phyloP scores from a whole-genome alignment of 495 filamentous ascomycete species.

The Tuber indicum region DNA sequence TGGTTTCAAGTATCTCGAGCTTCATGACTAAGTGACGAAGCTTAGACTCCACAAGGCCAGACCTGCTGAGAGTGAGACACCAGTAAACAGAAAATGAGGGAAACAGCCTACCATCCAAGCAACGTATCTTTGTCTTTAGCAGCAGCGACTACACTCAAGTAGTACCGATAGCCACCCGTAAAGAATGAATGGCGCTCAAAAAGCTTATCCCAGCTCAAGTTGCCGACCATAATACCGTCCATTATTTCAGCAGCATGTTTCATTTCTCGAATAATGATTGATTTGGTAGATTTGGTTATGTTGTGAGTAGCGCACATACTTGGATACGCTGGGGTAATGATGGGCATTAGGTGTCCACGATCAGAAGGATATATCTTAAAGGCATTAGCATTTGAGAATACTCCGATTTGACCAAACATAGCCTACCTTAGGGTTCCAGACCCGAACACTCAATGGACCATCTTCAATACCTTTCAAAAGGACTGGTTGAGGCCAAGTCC shows the following conservation, averaged over 20 bases:
- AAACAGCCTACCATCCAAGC: conserved; percentile 55
- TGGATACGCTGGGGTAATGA: conserved; percentile 93
- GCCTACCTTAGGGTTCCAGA: conserved; percentile 89
- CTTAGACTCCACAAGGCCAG: conserved; percentile 87
- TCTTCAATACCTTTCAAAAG: conserved; percentile 84
- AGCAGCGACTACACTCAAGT: conserved; percentile 79
- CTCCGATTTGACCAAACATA: conserved; percentile 2
- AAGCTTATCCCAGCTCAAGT: conserved; percentile 73
- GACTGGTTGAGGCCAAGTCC: conserved; percentile 90
- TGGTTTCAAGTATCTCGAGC: conserved; percentile 65
- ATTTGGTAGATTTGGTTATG: conserved; percentile 75
- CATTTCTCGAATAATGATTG: conserved; percentile 73
- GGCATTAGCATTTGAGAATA: conserved; percentile 3
- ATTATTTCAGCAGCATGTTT: conserved; percentile 68
- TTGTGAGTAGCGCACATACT: conserved; percentile 97
- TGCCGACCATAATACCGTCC: conserved; percentile 69
- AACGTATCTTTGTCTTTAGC: conserved; percentile 80
- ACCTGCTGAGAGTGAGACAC: conserved; percentile 43
- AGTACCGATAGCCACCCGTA: conserved; percentile 86
- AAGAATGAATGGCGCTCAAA: conserved; percentile 89
- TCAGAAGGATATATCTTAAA: conserved; percentile 70
- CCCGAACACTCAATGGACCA: conserved; percentile 66
- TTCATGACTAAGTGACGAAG: conserved; percentile 73
- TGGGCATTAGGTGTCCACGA: conserved; percentile 83
- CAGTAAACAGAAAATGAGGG: not conserved